phyloP scores from a whole-genome alignment of 768 basidiomycete genomes.

The Boletellus ananas region DNA sequence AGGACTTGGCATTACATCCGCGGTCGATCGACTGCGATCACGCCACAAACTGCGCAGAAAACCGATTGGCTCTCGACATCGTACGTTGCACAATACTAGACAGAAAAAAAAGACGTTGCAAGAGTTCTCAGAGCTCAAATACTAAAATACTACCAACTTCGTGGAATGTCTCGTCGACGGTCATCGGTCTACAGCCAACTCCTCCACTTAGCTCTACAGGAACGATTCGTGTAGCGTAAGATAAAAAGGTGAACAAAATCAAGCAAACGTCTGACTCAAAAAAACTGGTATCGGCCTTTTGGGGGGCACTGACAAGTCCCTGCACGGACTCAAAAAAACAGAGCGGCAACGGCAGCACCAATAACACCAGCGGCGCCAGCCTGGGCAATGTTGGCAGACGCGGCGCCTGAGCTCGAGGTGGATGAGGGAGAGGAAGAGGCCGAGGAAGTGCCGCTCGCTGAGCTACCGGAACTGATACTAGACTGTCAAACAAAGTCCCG shows the following conservation, averaged over 20 bases:
- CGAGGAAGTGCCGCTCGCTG: conserved; percentile 2
- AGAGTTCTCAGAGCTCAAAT: conserved; percentile 1
- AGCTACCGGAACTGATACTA: background rate
- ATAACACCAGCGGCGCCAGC: conserved; percentile 40
- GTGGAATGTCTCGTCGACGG: conserved; percentile 1
- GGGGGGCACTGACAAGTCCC: background rate
- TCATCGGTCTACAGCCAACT: background rate
- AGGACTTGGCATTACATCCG: too few species aligned
- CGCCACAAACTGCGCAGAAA: background rate
- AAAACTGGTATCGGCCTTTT: conserved; percentile 20
- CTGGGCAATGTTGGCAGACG: conserved; percentile 40
- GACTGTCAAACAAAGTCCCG: conserved; percentile 11
- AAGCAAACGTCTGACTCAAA: conserved; percentile 10
- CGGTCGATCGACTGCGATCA: too few species aligned
- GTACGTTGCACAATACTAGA: background rate
- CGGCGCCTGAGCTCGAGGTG: conserved; percentile 23
- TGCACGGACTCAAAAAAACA: conserved; percentile 32
- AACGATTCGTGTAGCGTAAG: conserved; percentile 13
- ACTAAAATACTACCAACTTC: conserved; percentile 2
- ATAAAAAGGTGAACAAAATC: conserved; percentile 15
- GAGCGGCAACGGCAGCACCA: conserved; percentile 35
- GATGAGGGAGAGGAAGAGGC: conserved; percentile 26
- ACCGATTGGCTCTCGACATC: conserved; percentile 10
- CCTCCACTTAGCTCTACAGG: conserved; percentile 2
- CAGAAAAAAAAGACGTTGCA: background rate